Base-by-base conservation (phyloP, 441 rosid species). In the Erodium moschatum region DNA sequence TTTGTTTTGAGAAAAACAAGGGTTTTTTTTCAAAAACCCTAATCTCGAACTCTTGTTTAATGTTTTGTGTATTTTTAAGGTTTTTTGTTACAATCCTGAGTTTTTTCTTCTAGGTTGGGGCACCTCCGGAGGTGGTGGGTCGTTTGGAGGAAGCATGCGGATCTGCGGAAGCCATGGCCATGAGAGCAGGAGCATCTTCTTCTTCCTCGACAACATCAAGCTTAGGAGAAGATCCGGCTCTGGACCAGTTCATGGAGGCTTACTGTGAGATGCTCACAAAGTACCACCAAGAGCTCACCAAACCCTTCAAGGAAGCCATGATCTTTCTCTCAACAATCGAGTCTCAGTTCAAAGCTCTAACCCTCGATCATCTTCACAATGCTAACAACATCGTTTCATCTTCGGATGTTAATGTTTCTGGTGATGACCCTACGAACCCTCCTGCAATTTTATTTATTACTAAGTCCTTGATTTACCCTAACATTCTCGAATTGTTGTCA, bases 241-340 rank as follows among this genome's bases (percentile, higher is more conserved):
- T 95, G 66, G 99, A 95, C 74, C 98, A 95, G 79, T 92, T 95
- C 86, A 95, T 95, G 99, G 98, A 95, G 75, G 99, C 99, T 46
- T 95, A 95, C 72, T 95, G 97, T 65, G 99, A 95, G 89, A 95
- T 95, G 99, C 83, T 95, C 60, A 86, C 79, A 10, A 95, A 95
- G 79, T 95, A 95, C 31, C 98, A 95, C 78, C 95, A 90, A 78
- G 99, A 92, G 38, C 92, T 95, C 70, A 82, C 97, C 3, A 92
- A 90, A 72, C 99, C 98, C 21, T 84, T 87, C 79, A 95, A 90
- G 29, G 99, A 95, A 81, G 95, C 98, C 78, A 85, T 90, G 96
- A 76, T 85, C 72, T 92, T 95, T 68, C 87, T 95, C 31, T 85
- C 84, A 76, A 87, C 84, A 54, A 84, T 91, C 10, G 97, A 95